Evolutionary conservation across 768 basidiomycete genomes (phyloP).

Genomic region (Trametes meyenii): DNA sequence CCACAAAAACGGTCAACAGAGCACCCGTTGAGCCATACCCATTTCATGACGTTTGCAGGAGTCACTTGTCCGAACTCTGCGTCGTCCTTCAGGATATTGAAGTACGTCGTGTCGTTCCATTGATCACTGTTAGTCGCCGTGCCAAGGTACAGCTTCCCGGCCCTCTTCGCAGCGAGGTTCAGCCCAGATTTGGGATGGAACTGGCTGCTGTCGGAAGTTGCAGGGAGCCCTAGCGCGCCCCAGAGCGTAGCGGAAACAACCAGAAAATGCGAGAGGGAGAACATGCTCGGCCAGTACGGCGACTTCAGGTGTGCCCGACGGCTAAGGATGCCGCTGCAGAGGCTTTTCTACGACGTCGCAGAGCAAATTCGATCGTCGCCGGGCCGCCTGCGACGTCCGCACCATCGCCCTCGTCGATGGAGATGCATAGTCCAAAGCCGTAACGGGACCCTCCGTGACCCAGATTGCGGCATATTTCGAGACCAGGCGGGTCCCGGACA

Average conservation of each 20-base stretch:
- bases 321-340: too few relatives aligned
- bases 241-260: neutral
- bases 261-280: neutral
- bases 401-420: slow-evolving; percentile 3
- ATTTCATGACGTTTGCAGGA: slow-evolving; percentile 49
- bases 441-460: neutral
- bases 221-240: neutral
- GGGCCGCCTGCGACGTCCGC: slow-evolving; percentile 8
- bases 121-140: slow-evolving; percentile 51
- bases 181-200: slow-evolving; percentile 22
- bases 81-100: slow-evolving; percentile 40
- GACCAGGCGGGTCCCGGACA: slow-evolving; percentile 6
- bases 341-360: neutral
- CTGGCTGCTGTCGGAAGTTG: neutral
- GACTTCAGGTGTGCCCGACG: neutral
- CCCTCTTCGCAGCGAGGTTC: slow-evolving; percentile 40
- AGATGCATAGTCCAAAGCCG: neutral
- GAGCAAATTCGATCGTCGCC: neutral
- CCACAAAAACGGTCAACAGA: neutral
- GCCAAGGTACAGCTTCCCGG: slow-evolving; percentile 50
- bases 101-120: slow-evolving; percentile 43
- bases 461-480: neutral
- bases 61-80: slow-evolving; percentile 47
- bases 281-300: neutral
- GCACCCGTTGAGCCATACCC: slow-evolving; percentile 33